Base-by-base conservation (phyloP, 331 rosid genomes). In the Erythrophleum ivorense region DNA sequence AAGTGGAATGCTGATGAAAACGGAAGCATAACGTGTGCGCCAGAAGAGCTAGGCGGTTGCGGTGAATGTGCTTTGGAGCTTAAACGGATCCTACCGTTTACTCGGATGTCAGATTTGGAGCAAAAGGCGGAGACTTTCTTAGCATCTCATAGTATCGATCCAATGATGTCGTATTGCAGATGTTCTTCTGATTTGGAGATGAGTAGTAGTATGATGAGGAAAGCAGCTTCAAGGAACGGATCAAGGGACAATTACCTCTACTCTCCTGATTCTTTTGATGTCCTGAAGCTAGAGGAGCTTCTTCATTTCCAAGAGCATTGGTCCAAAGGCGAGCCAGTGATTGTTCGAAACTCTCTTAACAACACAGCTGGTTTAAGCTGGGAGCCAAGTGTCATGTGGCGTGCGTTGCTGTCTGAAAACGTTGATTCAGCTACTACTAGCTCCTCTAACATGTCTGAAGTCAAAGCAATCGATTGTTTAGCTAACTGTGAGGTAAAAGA, bases 401-500 rank as follows among this genome's bases (percentile, higher is more conserved):
- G 84, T 63, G 84, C 84, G 40, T 62, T n/a, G n/a, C n/a, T 81
- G 54, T 75, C 75, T 21, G 68, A 73, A 48, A 38, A n/a, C n/a
- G n/a, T n/a, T 15, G 70, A 24, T 75, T 64, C 15, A 73, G 16
- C 72, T 36, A 41, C n/a, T n/a, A n/a, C n/a, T n/a, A n/a, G n/a
- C n/a, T 67, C 66, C 73, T 49, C 66, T 66, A 59, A 60, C 14
- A 67, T 19, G 63, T 73, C 73, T 74, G 38, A 60, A 3, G n/a
- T n/a, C n/a, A 81, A 45, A 49, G 84, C 84, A 50, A 73, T 81
- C 36, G 84, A 81, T 48, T 81, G 84, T 72, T 59, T 81, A 21
- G 84, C 73, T 64, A 73, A 79, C 79, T 81, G 73, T 73, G 84
- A 81, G n/a, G n/a, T n/a, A n/a, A n/a, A n/a, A n/a, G n/a, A n/a